Percentiles rank a stretch among this genome's conserved stretches.
These are phyloP conservation scores for Cryphonectria japonica DNA, from an alignment of 2,329 filamentous ascomycete genomes.

Conservation along the genomic window DNA sequence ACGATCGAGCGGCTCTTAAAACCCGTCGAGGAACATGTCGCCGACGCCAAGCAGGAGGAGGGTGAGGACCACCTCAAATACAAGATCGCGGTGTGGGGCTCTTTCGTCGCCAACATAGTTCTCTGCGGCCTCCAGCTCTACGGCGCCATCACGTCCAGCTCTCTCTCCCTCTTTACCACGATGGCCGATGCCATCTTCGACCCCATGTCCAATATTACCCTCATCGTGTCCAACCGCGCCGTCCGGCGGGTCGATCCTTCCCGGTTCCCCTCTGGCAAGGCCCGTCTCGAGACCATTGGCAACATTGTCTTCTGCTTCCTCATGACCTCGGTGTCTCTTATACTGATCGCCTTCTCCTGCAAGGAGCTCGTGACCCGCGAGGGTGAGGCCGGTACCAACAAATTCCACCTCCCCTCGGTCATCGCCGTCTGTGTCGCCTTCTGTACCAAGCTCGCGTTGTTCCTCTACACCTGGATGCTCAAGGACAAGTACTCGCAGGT, in stretches of 20 bases:
- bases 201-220: conserved; percentile 82
- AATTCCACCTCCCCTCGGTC: conserved; percentile 80
- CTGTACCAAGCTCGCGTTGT: conserved; percentile 78
- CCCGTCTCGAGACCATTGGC: conserved; percentile 90
- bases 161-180: conserved; percentile 95
- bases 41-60: conserved; percentile 78
- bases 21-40: conserved; percentile 87
- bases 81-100: conserved; percentile 67
- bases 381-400: conserved; percentile 55
- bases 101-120: conserved; percentile 78
- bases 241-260: conserved; percentile 84
- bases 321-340: conserved; percentile 89
- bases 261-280: conserved; percentile 89
- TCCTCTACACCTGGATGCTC: conserved; percentile 90
- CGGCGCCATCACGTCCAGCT: conserved; percentile 82
- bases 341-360: conserved; percentile 87
- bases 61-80: conserved; percentile 80
- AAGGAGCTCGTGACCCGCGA: conserved; percentile 65
- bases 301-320: conserved; percentile 97
- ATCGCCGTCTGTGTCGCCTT: conserved; percentile 87
- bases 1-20: conserved; percentile 92
- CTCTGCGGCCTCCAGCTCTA: conserved; percentile 85
- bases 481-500: conserved; percentile 91
- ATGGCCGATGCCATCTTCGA: conserved; percentile 97
- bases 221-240: conserved; percentile 86